phyloP scores from a whole-genome alignment of 108 stramenopile species.

The Asterionellopsis glacialis region DNA sequence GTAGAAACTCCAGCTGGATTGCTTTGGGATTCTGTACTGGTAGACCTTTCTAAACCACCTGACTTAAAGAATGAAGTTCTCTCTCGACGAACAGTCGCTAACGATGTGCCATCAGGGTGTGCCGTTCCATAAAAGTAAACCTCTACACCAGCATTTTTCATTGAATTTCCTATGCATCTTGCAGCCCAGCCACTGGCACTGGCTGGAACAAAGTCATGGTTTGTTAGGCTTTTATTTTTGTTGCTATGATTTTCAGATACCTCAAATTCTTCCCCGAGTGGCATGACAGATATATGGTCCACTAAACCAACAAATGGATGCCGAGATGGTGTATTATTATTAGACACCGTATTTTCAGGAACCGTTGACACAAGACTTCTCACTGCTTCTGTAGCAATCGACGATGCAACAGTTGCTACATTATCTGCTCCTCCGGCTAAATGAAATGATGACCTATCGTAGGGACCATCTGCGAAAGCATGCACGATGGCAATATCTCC shows the following conservation, averaged over 20 bases:
- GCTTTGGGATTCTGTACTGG: conserved; percentile 7
- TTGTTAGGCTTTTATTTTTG: not conserved
- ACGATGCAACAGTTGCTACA: conserved; percentile 50
- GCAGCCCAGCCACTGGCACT: conserved; percentile 41
- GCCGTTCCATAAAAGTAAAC: conserved; percentile 74
- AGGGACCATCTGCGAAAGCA: conserved; percentile 70
- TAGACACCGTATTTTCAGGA: not conserved
- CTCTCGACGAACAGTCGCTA: conserved; percentile 64
- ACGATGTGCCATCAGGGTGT: conserved; percentile 46
- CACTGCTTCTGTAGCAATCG: conserved; percentile 22
- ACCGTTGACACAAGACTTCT: not conserved
- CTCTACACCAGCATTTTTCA: conserved; percentile 28
- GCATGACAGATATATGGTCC: conserved; percentile 79
- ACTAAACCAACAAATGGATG: conserved; percentile 83
- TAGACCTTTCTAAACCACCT: conserved; percentile 17
- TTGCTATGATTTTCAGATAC: not conserved
- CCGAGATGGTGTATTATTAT: not conserved
- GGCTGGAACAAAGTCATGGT: not conserved
- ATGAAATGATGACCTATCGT: conserved; percentile 86
- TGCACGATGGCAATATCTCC: conserved; percentile 56
- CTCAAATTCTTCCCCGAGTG: conserved; percentile 17
- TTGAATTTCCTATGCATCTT: conserved; percentile 35
- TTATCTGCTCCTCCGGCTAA: conserved; percentile 46
- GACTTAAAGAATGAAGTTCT: conserved; percentile 65
- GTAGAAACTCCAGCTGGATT: conserved; percentile 21